Base-by-base conservation (phyloP, 2,329 filamentous ascomycete species). In the Didymella exigua region DNA sequence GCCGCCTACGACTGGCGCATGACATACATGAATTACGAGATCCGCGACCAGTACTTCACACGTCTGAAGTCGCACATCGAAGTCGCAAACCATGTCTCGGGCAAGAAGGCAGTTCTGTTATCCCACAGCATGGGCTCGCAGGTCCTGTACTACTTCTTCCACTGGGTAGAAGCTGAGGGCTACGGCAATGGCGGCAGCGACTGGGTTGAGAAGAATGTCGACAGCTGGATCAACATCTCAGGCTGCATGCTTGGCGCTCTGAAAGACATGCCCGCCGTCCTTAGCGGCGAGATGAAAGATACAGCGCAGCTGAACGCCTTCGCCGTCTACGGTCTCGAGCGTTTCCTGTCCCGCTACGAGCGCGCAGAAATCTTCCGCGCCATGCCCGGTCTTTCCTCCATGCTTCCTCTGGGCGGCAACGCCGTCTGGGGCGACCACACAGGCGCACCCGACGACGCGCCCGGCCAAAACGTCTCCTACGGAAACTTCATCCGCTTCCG, bases 121-220 rank as follows among this genome's bases (percentile, higher is more conserved):
- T 96, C 92, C 0, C 95, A 99, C 81, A 96, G 91, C 71, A 99
- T 99, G 95, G 95, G 95, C 40, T 95, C 91, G 40, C 95, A 98
- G 72, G 93, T 99, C 0, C 79, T 96, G 5, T 93, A 96, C 75
- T 96, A 88, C 75, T 89, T 90, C 75, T 83, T 93, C 66, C 88
- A 90, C 67, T 89, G 87, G 87, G 95, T 96, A 1, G 90, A 96
- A 48, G 84, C 88, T 2, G 81, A 87, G 48, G 90, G 90, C 5
- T 79, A 87, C 60, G 95, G 95, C 4, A 86, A 86, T 18, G 93
- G 92, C 1, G 93, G 95, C 1, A 82, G 88, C 31, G 84, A 86
- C 48, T 99, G 95, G 95, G 93, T 99, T 0, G 93, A 99, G 55
- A 84, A 83, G 16, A 84, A 97, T 70, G 82, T 99, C 46, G 95